phyloP scores from a whole-genome alignment of 805 yeast species.

The Brettanomyces bruxellensis region DNA sequence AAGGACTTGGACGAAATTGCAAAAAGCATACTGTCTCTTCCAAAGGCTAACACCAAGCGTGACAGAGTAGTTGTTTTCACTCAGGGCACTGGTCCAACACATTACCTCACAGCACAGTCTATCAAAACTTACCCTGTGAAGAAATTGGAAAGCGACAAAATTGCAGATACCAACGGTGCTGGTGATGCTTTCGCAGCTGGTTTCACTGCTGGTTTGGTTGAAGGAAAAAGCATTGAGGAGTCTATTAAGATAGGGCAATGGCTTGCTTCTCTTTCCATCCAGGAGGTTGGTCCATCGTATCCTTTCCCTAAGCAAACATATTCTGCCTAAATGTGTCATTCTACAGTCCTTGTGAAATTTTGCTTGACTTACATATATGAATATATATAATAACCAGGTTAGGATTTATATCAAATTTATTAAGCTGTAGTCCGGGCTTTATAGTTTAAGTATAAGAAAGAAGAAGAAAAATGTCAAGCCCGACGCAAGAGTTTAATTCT shows the following conservation, averaged over 20 bases:
- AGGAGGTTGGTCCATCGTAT: slow-evolving; percentile 90
- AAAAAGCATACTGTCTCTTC: slow-evolving; percentile 66
- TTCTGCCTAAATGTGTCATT: slow-evolving; percentile 49
- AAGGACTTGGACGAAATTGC: slow-evolving; percentile 71
- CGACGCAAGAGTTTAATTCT: neutral
- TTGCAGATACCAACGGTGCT: slow-evolving; percentile 96
- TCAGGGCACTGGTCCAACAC: slow-evolving; percentile 89
- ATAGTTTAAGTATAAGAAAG: neutral
- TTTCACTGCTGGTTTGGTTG: slow-evolving; percentile 79
- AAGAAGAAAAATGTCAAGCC: neutral
- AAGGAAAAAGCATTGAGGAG: slow-evolving; percentile 53
- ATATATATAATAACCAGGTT: too few species aligned
- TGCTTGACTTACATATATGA: neutral
- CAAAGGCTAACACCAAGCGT: slow-evolving; percentile 59
- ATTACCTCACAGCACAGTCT: slow-evolving; percentile 50
- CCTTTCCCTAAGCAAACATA: slow-evolving; percentile 67
- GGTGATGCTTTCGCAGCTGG: slow-evolving; percentile 99
- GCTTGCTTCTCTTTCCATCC: slow-evolving; percentile 89
- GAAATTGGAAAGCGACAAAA: slow-evolving; percentile 53
- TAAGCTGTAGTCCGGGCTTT: too few species aligned
- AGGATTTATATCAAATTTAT: too few species aligned
- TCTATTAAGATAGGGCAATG: slow-evolving; percentile 85
- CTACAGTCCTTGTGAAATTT: neutral
- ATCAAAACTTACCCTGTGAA: slow-evolving; percentile 58
- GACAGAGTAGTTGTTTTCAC: slow-evolving; percentile 89